Percentiles rank a stretch among this genome's conserved stretches.
Evolutionary conservation across 2,329 filamentous ascomycete species (phyloP).

Genomic region (Penicillium occitanis): DNA sequence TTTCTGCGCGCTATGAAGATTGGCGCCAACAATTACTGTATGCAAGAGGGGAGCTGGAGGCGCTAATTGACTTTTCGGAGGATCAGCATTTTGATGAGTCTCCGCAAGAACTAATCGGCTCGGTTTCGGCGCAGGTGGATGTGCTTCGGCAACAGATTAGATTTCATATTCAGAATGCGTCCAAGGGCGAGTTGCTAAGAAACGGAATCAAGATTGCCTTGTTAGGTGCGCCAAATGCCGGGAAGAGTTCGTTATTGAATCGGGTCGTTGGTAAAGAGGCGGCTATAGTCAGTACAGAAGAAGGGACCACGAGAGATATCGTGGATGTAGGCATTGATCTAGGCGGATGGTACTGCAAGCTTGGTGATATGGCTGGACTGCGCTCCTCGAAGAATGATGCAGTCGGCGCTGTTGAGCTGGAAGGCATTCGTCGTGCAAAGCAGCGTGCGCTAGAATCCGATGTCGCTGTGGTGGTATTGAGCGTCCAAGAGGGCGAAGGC

Average conservation of each 20-base stretch:
- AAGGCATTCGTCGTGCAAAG: slow-evolving; percentile 86
- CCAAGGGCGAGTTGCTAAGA: slow-evolving; percentile 77
- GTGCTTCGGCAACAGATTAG: slow-evolving; percentile 63
- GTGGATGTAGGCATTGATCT: slow-evolving; percentile 90
- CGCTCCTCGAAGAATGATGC: slow-evolving; percentile 47
- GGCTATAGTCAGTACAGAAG: slow-evolving; percentile 89
- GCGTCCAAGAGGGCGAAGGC: slow-evolving; percentile 58
- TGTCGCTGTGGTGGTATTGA: slow-evolving; percentile 77
- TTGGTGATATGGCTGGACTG: slow-evolving; percentile 93
- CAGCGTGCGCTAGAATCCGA: slow-evolving; percentile 79
- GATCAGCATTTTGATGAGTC: slow-evolving; percentile 96
- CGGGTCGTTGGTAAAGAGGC: slow-evolving; percentile 85
- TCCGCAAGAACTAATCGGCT: slow-evolving; percentile 67
- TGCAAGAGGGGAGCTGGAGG: slow-evolving; percentile 88
- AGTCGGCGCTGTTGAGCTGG: slow-evolving; percentile 76
- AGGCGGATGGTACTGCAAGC: slow-evolving; percentile 84
- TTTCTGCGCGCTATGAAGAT: slow-evolving; percentile 73
- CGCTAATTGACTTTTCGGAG: slow-evolving; percentile 94
- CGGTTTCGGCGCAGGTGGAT: slow-evolving; percentile 65
- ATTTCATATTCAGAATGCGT: slow-evolving; percentile 71
- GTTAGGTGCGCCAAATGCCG: slow-evolving; percentile 87
- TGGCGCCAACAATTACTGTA: slow-evolving; percentile 78
- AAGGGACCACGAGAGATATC: slow-evolving; percentile 90
- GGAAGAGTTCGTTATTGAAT: slow-evolving; percentile 93
- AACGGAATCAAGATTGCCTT: slow-evolving; percentile 84